phyloP scores from a whole-genome alignment of 495 filamentous ascomycete genomes.

The Neurospora sp. region DNA sequence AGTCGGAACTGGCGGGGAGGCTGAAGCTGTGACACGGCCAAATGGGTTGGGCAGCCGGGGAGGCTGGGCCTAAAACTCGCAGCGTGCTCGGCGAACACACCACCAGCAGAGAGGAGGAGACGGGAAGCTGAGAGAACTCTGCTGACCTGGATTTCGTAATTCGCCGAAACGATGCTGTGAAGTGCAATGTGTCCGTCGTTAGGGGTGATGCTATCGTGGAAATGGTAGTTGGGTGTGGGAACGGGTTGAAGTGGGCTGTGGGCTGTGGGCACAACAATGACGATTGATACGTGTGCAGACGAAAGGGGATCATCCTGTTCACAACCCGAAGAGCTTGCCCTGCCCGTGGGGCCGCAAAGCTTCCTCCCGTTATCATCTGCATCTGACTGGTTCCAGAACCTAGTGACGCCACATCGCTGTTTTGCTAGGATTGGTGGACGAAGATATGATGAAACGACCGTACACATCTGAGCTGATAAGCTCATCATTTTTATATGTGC shows the following conservation, averaged over 20 bases:
- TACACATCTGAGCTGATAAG: neutral
- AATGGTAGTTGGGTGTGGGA: neutral
- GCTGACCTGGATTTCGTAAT: neutral
- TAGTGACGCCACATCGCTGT: neutral
- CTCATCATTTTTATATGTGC: neutral
- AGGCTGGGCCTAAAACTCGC: neutral
- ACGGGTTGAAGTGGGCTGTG: neutral
- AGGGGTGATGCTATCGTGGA: neutral
- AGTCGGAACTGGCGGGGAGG: slow-evolving; percentile 2
- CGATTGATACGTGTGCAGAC: slow-evolving; percentile 26
- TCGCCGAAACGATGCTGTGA: neutral
- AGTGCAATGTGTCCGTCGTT: neutral
- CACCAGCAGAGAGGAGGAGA: neutral
- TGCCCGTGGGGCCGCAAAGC: slow-evolving; percentile 1
- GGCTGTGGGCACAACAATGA: slow-evolving; percentile 13
- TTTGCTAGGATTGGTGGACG: neutral
- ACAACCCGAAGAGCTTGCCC: slow-evolving; percentile 17
- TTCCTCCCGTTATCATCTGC: neutral
- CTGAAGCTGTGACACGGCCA: neutral
- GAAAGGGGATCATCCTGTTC: slow-evolving; percentile 11
- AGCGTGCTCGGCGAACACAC: neutral
- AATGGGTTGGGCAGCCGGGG: neutral
- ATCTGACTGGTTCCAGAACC: neutral
- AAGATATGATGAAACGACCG: neutral
- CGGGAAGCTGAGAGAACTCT: neutral